These are phyloP conservation scores for Yamadazyma akitaensis DNA, from an alignment of 805 yeast genomes.

Conservation along the genomic window DNA sequence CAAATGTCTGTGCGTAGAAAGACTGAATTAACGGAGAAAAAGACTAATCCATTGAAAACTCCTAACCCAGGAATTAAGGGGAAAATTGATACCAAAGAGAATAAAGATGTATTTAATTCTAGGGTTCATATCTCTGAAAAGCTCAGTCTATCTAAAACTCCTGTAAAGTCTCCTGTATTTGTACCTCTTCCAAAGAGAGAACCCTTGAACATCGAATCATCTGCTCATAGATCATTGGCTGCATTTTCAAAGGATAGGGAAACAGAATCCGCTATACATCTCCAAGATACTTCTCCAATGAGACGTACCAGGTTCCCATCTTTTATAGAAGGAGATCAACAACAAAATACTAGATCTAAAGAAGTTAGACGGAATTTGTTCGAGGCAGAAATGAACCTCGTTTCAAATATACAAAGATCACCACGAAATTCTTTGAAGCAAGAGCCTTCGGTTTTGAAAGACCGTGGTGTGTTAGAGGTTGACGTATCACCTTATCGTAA, in stretches of 20 bases:
- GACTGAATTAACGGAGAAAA: slow-evolving; percentile 5
- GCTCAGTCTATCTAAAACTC: slow-evolving; percentile 16
- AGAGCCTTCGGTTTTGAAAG: too few species aligned
- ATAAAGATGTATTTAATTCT: background rate
- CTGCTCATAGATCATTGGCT: slow-evolving; percentile 12
- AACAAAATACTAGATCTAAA: background rate
- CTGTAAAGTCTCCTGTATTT: slow-evolving; percentile 32
- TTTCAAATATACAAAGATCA: background rate
- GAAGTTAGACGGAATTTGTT: slow-evolving; percentile 1
- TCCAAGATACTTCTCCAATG: slow-evolving; percentile 10
- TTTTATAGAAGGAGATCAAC: slow-evolving; percentile 4
- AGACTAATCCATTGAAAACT: background rate
- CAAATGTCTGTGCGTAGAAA: slow-evolving; percentile 15
- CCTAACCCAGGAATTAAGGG: background rate
- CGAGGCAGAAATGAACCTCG: slow-evolving; percentile 3
- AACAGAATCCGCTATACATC: background rate
- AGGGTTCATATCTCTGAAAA: background rate
- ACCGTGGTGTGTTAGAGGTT: too few species aligned
- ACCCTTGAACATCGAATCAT: slow-evolving; percentile 29
- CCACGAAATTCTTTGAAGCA: background rate
- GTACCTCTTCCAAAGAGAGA: slow-evolving; percentile 38
- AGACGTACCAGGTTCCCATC: slow-evolving; percentile 15
- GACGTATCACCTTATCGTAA: too few species aligned
- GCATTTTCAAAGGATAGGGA: slow-evolving; percentile 3
- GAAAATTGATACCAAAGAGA: background rate